Evolutionary conservation across 768 basidiomycete genomes (phyloP).

Genomic region (Mycena maculata): DNA sequence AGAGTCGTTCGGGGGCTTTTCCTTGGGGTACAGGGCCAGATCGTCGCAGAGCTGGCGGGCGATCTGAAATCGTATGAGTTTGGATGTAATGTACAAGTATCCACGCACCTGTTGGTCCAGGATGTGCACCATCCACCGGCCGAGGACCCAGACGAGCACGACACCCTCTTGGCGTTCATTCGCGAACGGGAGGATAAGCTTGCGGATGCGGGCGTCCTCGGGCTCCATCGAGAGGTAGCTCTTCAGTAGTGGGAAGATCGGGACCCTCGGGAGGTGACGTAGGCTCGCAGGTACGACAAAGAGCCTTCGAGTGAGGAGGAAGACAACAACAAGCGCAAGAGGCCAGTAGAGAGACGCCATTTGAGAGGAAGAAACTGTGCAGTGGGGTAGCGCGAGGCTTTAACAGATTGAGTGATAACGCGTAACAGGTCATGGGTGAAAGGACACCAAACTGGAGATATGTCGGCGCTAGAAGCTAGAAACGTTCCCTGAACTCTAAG

Average conservation of each 20-base stretch:
- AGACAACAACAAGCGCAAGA: not conserved
- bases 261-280: conserved; percentile 49
- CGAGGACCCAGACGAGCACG: conserved; percentile 53
- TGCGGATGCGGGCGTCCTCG: conserved; percentile 47
- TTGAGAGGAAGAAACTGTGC: no score
- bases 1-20: conserved; percentile 45
- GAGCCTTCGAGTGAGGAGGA: conserved; percentile 24
- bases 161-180: conserved; percentile 44
- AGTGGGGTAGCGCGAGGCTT: not conserved
- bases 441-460: no score
- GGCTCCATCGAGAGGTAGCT: conserved; percentile 50
- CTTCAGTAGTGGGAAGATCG: conserved; percentile 45
- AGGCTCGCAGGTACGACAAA: conserved; percentile 45
- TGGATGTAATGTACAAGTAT: not conserved
- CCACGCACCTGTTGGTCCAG: conserved; percentile 47
- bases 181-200: conserved; percentile 51
- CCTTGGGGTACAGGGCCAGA: conserved; percentile 41
- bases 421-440: no score
- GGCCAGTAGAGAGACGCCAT: conserved; percentile 10
- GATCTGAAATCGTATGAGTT: conserved; percentile 31
- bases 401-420: not conserved
- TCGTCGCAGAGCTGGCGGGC: conserved; percentile 42
- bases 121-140: conserved; percentile 55
- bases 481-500: no score
- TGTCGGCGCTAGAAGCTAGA: no score